These are phyloP conservation scores for Phytophthora syringae DNA, from an alignment of 352 stramenopile genomes.

Conservation along the genomic window DNA sequence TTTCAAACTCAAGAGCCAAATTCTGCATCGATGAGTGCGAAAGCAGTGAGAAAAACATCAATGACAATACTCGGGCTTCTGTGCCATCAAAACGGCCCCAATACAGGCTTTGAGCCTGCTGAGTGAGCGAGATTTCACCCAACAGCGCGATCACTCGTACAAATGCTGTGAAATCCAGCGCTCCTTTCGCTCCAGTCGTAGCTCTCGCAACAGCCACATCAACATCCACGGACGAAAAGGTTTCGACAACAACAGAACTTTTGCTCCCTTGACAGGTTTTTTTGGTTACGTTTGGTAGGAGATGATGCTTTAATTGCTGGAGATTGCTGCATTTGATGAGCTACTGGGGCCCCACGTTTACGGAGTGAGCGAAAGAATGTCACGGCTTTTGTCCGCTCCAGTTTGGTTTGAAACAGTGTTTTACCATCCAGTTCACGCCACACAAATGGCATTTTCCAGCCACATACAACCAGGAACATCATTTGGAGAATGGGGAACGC, in stretches of 20 bases:
- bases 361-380: conserved; percentile 53
- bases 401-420: conserved; percentile 43
- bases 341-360: conserved; percentile 30
- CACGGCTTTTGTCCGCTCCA: conserved; percentile 62
- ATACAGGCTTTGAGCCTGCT: conserved; percentile 30
- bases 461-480: conserved; percentile 50
- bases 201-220: conserved; percentile 69
- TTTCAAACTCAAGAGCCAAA: conserved; percentile 27
- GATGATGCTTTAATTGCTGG: conserved; percentile 4
- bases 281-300: conserved; percentile 21
- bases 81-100: conserved; percentile 53
- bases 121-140: conserved; percentile 39
- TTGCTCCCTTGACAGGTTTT: conserved; percentile 21
- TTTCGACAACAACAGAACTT: conserved; percentile 9
- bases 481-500: conserved; percentile 55
- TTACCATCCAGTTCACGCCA: conserved; percentile 48
- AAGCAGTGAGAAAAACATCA: conserved; percentile 57
- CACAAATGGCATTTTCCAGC: conserved; percentile 43
- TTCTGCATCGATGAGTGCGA: conserved; percentile 32
- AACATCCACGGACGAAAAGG: conserved; percentile 60
- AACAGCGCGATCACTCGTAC: conserved; percentile 36
- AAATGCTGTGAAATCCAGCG: conserved; percentile 59
- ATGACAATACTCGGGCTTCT: conserved; percentile 47
- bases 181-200: conserved; percentile 49
- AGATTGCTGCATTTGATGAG: conserved; percentile 13